A percentile compares a stretch with the other conserved stretches of the same genome.
These are phyloP conservation scores for Chaetomium cochliodes DNA, from an alignment of 495 filamentous ascomycete genomes.

Conservation along the genomic window DNA sequence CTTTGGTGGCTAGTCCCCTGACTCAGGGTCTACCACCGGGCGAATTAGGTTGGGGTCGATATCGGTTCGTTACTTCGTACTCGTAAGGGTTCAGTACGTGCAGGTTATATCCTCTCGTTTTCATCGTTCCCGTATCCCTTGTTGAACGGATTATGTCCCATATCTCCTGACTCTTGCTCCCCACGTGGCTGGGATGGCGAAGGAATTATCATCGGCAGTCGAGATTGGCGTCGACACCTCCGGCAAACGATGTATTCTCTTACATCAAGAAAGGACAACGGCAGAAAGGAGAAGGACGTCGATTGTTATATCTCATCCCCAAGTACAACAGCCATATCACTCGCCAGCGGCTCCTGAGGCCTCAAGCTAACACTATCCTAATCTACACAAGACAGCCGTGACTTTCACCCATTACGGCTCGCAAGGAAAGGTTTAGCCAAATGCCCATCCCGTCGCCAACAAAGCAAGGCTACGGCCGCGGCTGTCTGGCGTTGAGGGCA, in stretches of 20 bases:
- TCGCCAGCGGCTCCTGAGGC: background rate
- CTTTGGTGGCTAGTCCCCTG: too few species aligned
- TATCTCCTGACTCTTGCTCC: too few species aligned
- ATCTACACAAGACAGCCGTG: constrained; percentile 24
- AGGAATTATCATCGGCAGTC: background rate
- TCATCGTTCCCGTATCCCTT: too few species aligned
- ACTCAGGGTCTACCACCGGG: too few species aligned
- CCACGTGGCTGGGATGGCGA: too few species aligned
- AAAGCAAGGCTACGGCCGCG: constrained; percentile 6
- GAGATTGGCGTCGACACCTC: background rate
- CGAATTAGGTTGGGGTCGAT: too few species aligned
- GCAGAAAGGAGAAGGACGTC: background rate
- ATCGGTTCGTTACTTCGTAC: too few species aligned
- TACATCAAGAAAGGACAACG: background rate
- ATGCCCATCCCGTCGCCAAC: constrained; percentile 1
- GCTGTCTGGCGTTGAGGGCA: constrained; percentile 1
- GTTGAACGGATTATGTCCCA: too few species aligned
- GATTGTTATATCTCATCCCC: constrained; percentile 6
- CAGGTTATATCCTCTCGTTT: too few species aligned
- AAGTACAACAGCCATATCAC: background rate
- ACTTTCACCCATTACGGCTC: constrained; percentile 8
- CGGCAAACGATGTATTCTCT: background rate
- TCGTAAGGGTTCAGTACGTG: too few species aligned
- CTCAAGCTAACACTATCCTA: background rate
- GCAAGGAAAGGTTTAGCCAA: constrained; percentile 19